Evolutionary conservation across 2,329 filamentous ascomycete genomes (phyloP), one percentile per base, ranked within the genome.

Genomic region (Aureobasidium melanogenum): DNA sequence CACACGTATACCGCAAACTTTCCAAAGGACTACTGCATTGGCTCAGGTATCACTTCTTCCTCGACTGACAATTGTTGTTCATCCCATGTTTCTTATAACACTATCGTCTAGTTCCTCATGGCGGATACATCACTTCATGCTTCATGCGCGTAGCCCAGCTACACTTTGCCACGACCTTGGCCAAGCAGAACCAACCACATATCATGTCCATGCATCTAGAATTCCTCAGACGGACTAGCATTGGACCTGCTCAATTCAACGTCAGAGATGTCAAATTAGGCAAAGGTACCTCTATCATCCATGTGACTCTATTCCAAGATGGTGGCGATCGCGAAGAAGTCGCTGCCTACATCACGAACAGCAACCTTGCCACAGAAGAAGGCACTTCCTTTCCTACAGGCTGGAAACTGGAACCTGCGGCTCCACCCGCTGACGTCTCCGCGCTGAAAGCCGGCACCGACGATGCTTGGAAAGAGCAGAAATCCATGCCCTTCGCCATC

Each of bases 191-290:
- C 62, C 82, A 84, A 70, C 83, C 85, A 1, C 80, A 86, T 61
- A 84, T 84, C 5, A 82, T 88, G 60, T 80, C 83, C 12, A 75
- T 88, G 22, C 85, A 88, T 67, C 76, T 87, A 39, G 80, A 85
- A 62, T 88, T 88, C 73, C 77, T 88, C 6, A 81, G 85, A 5
- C 81, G 86, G 63, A 88, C 85, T 0, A 76, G 83, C 63, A 74
- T 74, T 22, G 85, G 85, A 0, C 78, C 79, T 0, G 84, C 81
- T 2, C 74, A 72, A 2, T 81, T 88, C 69, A 79, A 73, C 22
- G 80, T 88, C 28, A 76, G 81, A 64, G 83, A 88, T 70, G 78
- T 82, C 51, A 88, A 88, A 69, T 75, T 88, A 43, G 86, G 86
- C 17, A 76, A 81, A 2, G 83, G 86, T 65, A 83, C 84, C 2